Conservation (phyloP, 78 protist genomes). For the Anaeramoeba ignava region DNA sequence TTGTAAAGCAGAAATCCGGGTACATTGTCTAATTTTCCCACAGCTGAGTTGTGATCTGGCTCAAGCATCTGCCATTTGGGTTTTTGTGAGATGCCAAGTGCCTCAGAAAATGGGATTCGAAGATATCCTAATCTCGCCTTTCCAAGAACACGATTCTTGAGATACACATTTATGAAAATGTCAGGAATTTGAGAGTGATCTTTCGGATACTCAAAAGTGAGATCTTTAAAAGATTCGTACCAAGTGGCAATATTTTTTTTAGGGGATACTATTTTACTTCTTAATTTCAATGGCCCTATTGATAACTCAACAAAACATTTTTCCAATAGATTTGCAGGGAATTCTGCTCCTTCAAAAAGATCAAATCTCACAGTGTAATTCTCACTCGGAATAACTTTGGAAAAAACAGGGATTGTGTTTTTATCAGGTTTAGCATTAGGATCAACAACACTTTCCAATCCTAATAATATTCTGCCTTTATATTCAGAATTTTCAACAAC, state of each 20-base stretch:
- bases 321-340: neutral
- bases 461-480: conserved; percentile 18
- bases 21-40: neutral
- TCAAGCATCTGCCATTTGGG: conserved; percentile 17
- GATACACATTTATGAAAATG: neutral
- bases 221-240: conserved; percentile 11
- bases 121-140: neutral
- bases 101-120: neutral
- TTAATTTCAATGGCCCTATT: conserved; percentile 10
- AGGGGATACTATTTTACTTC: neutral
- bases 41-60: neutral
- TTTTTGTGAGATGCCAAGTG: conserved; percentile 4
- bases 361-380: conserved; percentile 13
- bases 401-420: neutral
- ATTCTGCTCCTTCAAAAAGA: conserved; percentile 26
- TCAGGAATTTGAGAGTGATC: conserved; percentile 15
- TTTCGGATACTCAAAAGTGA: neutral
- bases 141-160: neutral
- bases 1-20: neutral
- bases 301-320: conserved; percentile 1
- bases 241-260: conserved; percentile 5
- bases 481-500: conserved; percentile 2
- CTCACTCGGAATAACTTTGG: neutral
- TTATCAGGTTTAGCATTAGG: conserved; percentile 4
- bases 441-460: conserved; percentile 1